Evolutionary conservation across 169 alveolate genomes (phyloP), one percentile per base, ranked within the genome.

Genomic region (Plasmodium inui): DNA sequence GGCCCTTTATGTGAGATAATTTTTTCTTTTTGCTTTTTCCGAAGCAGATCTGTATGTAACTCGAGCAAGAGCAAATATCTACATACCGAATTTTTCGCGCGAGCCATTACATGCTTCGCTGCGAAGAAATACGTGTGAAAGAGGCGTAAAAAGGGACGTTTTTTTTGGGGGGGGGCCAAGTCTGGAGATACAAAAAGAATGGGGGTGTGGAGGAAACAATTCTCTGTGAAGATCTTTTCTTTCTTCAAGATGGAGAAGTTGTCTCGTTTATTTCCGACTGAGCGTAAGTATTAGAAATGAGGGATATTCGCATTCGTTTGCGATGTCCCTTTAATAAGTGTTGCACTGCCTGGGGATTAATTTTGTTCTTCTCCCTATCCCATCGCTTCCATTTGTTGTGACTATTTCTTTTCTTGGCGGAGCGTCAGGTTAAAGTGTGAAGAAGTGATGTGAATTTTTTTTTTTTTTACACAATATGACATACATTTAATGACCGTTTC

Each of bases 191-290:
- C 78, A 82, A 82, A 82, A 82, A 41, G 61, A 55, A 82, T 22
- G 5, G 14, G 28, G 4, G 37, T 32, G 28, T 28, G 39, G 79
- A 44, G 55, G 2, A 28, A 53, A 82, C 41, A 82, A 26, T 22
- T 22, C 17, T 26, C n/a, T 80, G 44, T 80, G 22, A 46, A 9
- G 61, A 80, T 37, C 19, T 26, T n/a, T 8, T 19, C 19, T 22
- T 80, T 19, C 67, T 83, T 67, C 19, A 83, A 67, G 39, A 85
- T 85, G 93, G 80, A 76, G 41, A 76, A 85, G 34, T 9, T 67
- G 61, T 44, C 80, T 74, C 84, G 82, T 14, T 61, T 67, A 74
- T 73, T 85, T 5, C 93, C 93, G 39, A 85, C 74, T 28, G 85
- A 85, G 67, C 80, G 93, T 85, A 74, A 50, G 84, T 74, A 28